phyloP scores from a whole-genome alignment of 176 grass and related monocot species.

The Areca catechu region DNA sequence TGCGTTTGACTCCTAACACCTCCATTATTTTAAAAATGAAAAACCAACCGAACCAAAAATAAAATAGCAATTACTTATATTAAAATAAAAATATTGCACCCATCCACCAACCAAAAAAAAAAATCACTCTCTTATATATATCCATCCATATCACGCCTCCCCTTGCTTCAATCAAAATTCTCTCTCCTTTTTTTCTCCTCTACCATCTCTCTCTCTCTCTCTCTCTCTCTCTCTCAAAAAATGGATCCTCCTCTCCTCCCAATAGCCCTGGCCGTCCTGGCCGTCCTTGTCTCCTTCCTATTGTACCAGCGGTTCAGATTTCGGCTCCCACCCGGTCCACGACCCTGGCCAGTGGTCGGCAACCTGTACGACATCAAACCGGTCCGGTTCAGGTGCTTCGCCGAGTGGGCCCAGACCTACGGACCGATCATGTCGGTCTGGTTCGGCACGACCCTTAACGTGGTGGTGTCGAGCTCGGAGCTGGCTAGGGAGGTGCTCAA shows the following conservation, averaged over 20 bases:
- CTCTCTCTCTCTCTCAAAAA: no score
- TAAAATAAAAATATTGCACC: no score
- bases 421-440: conserved; percentile 66
- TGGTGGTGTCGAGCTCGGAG: conserved; percentile 52
- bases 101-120: no score
- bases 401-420: conserved; percentile 51
- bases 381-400: conserved; percentile 68
- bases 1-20: no score
- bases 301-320: conserved; percentile 17
- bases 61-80: no score
- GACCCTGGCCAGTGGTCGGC: conserved; percentile 56
- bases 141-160: no score
- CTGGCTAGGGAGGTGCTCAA: conserved; percentile 60
- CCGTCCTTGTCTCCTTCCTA: conserved; percentile 20
- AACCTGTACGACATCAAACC: conserved; percentile 68
- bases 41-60: no score
- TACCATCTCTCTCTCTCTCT: no score
- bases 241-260: conserved; percentile 1
- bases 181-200: no score
- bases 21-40: no score
- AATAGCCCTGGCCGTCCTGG: conserved; percentile 9
- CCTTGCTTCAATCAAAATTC: no score
- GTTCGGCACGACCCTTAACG: conserved; percentile 37
- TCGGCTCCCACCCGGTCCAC: conserved; percentile 53
- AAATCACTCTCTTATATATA: no score